phyloP scores from a whole-genome alignment of 257 asterid species.

The Verbascum thapsus region DNA sequence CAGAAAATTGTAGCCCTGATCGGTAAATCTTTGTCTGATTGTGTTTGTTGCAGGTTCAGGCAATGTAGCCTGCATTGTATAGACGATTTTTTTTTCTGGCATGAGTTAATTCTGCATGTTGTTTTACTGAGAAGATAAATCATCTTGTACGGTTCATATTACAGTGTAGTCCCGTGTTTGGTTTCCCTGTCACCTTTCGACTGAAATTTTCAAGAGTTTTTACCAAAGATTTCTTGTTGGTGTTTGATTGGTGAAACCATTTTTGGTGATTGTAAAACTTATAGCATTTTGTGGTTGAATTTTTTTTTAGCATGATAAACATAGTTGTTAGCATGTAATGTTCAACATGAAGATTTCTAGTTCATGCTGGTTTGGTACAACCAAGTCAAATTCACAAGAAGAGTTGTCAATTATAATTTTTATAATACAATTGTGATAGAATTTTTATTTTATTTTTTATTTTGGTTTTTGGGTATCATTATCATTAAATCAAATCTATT shows the following conservation, averaged over 20 bases:
- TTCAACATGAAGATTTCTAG: no score
- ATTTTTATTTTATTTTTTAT: no score
- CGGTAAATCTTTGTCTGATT: no score
- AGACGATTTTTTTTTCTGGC: conserved; percentile 9
- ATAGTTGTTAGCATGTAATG: no score
- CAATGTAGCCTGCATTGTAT: conserved; percentile 3
- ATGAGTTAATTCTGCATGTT: conserved; percentile 4
- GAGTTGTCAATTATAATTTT: no score
- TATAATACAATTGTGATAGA: no score
- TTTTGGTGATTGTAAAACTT: background rate
- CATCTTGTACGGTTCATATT: background rate
- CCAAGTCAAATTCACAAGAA: no score
- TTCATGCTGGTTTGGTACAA: no score
- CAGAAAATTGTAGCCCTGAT: no score
- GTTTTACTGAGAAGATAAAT: background rate
- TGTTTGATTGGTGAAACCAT: background rate
- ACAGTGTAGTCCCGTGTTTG: conserved; percentile 1
- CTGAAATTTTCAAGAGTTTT: background rate
- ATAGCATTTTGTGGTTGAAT: background rate
- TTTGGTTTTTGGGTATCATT: no score
- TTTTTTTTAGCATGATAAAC: background rate
- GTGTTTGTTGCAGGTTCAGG: conserved; percentile 14
- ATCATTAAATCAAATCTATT: no score
- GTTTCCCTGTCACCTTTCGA: background rate
- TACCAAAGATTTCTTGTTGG: conserved; percentile 9